A percentile compares a stretch with the other conserved stretches of the same genome.
These are phyloP conservation scores for Peniophora sp. DNA, from an alignment of 1,284 basidiomycete species.

Conservation along the genomic window DNA sequence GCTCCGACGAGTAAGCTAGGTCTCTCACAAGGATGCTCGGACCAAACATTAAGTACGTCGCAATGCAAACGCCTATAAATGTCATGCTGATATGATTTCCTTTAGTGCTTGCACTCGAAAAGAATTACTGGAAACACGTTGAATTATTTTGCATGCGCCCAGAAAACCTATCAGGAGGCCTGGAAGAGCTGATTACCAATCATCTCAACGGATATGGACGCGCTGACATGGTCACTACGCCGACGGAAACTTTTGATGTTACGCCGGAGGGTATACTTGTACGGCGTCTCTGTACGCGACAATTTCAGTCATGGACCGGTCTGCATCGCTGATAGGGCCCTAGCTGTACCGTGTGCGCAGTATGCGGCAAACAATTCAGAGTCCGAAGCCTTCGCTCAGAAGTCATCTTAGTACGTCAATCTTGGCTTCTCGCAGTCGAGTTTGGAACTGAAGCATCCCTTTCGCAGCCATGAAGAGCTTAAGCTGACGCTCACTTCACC, in stretches of 20 bases:
- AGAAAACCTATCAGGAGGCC: conserved; percentile 21
- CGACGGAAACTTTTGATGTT: conserved; percentile 34
- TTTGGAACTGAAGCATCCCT: too few species aligned
- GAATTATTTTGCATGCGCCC: conserved; percentile 50
- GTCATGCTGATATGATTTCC: not conserved
- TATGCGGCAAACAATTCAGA: too few species aligned
- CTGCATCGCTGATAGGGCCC: too few species aligned
- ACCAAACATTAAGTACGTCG: conserved; percentile 39
- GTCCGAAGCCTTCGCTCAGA: too few species aligned
- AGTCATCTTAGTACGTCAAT: too few species aligned
- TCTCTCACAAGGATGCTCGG: conserved; percentile 34
- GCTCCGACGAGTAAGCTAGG: conserved; percentile 30
- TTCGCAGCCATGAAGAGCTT: too few species aligned
- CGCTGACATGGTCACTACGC: conserved; percentile 36
- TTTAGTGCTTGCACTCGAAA: conserved; percentile 35
- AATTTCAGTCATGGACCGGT: too few species aligned
- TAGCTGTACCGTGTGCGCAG: too few species aligned
- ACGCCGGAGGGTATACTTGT: conserved; percentile 21
- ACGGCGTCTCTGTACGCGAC: too few species aligned
- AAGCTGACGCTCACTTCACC: too few species aligned
- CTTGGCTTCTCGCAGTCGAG: too few species aligned
- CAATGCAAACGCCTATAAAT: not conserved
- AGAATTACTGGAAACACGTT: conserved; percentile 49
- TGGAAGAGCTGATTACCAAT: conserved; percentile 33
- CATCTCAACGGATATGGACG: conserved; percentile 24